These are phyloP conservation scores for Gaultheria prostrata DNA, from an alignment of 148 eudicot species.

Conservation along the genomic window DNA sequence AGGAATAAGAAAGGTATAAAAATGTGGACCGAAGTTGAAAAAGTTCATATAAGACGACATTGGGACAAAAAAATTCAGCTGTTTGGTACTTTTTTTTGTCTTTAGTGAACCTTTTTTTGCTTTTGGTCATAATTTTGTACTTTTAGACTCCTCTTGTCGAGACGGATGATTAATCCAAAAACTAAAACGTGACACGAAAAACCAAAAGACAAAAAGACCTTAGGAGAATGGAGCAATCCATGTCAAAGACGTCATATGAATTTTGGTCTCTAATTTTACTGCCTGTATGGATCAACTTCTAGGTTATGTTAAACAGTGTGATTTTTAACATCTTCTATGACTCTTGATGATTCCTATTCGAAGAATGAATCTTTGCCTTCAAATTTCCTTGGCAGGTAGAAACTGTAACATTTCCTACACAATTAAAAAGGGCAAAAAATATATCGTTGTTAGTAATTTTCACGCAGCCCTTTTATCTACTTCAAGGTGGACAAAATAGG, in stretches of 20 bases:
- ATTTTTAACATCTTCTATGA: background rate
- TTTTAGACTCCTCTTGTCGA: too few relatives aligned
- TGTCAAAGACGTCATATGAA: background rate
- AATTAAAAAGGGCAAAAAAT: background rate
- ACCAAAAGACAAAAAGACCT: too few relatives aligned
- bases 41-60: too few relatives aligned
- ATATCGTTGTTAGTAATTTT: background rate
- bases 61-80: too few relatives aligned
- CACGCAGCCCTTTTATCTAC: background rate
- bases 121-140: too few relatives aligned
- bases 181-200: too few relatives aligned
- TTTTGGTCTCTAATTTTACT: background rate
- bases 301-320: background rate
- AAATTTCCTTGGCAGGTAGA: background rate
- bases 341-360: background rate
- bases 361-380: slow-evolving; percentile 1
- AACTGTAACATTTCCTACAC: background rate
- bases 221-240: background rate
- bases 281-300: background rate
- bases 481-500: background rate
- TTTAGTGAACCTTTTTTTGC: too few relatives aligned
- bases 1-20: too few relatives aligned
- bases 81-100: too few relatives aligned
- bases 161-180: too few relatives aligned
- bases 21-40: too few relatives aligned